A percentile compares a stretch with the other conserved stretches of the same genome.
These are phyloP conservation scores for Gracilaria domingensis DNA, from an alignment of 23 red algal genomes.

Conservation along the genomic window DNA sequence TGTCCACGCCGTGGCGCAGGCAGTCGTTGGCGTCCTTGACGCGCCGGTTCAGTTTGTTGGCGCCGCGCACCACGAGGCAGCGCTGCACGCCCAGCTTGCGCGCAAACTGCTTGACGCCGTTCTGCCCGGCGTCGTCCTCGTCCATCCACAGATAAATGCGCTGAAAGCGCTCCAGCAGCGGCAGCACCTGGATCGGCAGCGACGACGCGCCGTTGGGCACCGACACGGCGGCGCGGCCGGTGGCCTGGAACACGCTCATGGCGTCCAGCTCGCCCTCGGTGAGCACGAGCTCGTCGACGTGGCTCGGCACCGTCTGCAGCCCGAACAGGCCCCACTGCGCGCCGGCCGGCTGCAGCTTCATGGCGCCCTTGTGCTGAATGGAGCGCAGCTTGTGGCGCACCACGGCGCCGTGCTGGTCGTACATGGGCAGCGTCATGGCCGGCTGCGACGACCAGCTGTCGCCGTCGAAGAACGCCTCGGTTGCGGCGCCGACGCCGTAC, in stretches of 20 bases:
- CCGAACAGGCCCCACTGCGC: slow-evolving; percentile 92
- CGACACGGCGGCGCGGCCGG: slow-evolving; percentile 79
- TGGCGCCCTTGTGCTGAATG: slow-evolving; percentile 51
- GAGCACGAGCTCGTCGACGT: slow-evolving; percentile 70
- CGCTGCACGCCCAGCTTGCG: slow-evolving; percentile 81
- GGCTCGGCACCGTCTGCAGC: slow-evolving; percentile 63
- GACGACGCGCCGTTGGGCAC: slow-evolving; percentile 79
- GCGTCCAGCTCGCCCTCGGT: slow-evolving; percentile 99
- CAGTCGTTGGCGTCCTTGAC: slow-evolving; percentile 92
- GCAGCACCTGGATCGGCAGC: slow-evolving; percentile 64
- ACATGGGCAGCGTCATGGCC: slow-evolving; percentile 84
- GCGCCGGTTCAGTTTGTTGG: not conserved
- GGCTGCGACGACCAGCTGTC: slow-evolving; percentile 39
- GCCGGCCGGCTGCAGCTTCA: slow-evolving; percentile 78
- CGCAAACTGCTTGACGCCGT: slow-evolving; percentile 80
- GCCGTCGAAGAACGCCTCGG: slow-evolving; percentile 33
- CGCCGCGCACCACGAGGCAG: slow-evolving; percentile 72
- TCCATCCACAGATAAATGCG: slow-evolving; percentile 95
- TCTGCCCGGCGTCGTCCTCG: slow-evolving; percentile 82
- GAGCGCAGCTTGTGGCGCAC: slow-evolving; percentile 78
- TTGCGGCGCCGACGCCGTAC: slow-evolving; percentile 76
- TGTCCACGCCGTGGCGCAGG: slow-evolving; percentile 69
- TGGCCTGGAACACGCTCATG: slow-evolving; percentile 87
- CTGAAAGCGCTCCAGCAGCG: slow-evolving; percentile 77
- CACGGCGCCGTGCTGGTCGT: slow-evolving; percentile 21